A percentile compares a stretch with the other conserved stretches of the same genome.
Conservation (phyloP, 805 yeast genomes). For the Yarrowia yakushimensis region DNA sequence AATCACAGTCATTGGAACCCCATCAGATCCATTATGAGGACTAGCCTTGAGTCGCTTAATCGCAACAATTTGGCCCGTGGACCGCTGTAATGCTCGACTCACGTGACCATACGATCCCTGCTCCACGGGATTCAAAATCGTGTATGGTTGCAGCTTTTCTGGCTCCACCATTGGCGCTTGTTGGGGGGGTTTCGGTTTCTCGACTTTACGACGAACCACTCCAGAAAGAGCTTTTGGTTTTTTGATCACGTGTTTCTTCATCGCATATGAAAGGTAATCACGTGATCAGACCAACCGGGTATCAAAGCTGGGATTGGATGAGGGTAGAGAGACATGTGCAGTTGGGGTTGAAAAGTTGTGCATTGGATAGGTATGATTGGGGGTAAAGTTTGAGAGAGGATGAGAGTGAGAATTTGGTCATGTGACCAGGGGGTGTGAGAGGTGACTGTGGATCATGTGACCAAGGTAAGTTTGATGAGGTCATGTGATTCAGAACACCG, state of each 20-base stretch:
- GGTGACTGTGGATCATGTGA: too few relatives aligned
- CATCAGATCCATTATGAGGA: neutral
- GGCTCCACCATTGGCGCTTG: neutral
- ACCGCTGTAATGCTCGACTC: slow-evolving; percentile 49
- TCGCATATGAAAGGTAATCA: neutral
- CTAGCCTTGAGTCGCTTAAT: neutral
- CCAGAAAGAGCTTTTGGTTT: neutral
- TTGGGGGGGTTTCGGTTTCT: neutral
- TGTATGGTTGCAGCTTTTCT: slow-evolving; percentile 30
- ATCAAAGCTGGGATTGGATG: neutral
- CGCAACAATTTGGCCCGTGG: slow-evolving; percentile 45
- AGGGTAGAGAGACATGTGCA: neutral
- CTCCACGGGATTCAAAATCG: slow-evolving; percentile 34
- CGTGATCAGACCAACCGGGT: neutral
- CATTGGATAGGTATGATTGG: neutral
- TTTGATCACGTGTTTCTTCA: slow-evolving; percentile 15
- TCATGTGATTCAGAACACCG: too few relatives aligned
- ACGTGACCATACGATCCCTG: slow-evolving; percentile 53
- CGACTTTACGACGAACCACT: neutral
- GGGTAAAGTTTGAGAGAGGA: neutral
- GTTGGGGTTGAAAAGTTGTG: neutral
- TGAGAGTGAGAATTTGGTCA: neutral
- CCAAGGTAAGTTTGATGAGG: too few relatives aligned
- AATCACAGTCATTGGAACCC: neutral
- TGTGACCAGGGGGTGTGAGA: too few relatives aligned